phyloP scores from a whole-genome alignment of 1,284 basidiomycete genomes.

The Puccinia polysora region DNA sequence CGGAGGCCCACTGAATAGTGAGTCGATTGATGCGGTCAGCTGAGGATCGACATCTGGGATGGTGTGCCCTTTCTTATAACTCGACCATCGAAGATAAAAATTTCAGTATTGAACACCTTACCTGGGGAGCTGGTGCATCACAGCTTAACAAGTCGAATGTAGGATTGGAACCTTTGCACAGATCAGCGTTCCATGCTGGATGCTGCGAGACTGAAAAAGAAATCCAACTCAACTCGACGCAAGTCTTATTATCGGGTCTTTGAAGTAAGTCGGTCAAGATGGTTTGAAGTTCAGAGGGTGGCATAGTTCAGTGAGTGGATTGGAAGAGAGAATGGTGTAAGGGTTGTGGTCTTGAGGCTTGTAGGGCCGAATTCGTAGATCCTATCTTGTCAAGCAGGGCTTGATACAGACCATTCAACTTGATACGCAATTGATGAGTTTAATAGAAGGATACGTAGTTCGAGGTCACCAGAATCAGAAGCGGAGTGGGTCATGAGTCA shows the following conservation, averaged over 20 bases:
- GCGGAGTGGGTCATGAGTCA: no score
- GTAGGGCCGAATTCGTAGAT: no score
- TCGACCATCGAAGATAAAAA: not conserved
- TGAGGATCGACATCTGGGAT: no score
- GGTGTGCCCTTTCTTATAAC: not conserved
- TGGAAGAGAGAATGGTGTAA: no score
- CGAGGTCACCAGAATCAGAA: no score
- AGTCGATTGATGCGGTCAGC: not conserved
- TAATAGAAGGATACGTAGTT: no score
- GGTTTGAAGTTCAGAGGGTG: slow-evolving; percentile 17
- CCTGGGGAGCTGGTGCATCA: slow-evolving; percentile 33
- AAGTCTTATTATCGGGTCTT: slow-evolving; percentile 32
- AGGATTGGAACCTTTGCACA: not conserved
- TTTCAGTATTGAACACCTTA: not conserved
- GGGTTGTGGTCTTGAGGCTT: no score
- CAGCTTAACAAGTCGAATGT: slow-evolving; percentile 6
- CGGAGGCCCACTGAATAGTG: slow-evolving; percentile 77
- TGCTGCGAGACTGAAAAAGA: not conserved
- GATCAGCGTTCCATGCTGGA: not conserved
- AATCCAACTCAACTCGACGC: slow-evolving; percentile 31
- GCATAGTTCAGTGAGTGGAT: no score
- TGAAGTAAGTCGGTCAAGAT: slow-evolving; percentile 26
- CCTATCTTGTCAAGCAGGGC: no score
- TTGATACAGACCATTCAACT: no score
- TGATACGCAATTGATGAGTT: no score